phyloP scores from a whole-genome alignment of 225 moss, liverwort and hornwort genomes.

The Thuidium tamariscinum region DNA sequence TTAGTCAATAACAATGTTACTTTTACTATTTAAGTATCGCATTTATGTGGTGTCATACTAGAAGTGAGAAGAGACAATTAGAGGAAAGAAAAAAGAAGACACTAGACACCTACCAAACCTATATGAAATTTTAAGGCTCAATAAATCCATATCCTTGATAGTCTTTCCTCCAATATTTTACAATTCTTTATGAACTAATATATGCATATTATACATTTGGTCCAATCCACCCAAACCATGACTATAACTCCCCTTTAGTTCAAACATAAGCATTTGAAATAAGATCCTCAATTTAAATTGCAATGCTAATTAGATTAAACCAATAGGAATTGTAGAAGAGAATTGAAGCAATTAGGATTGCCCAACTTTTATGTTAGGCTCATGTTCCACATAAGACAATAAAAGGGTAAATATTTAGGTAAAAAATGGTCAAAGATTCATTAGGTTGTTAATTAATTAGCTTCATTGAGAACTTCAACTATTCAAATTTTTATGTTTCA shows the following conservation, averaged over 20 bases:
- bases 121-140: background rate
- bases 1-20: background rate
- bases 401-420: background rate
- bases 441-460: too few species aligned
- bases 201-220: too few species aligned
- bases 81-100: background rate
- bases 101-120: background rate
- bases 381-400: background rate
- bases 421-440: background rate
- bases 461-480: background rate
- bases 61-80: background rate
- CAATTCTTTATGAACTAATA: background rate
- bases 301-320: background rate
- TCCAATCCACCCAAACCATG: too few species aligned
- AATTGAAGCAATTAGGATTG: background rate
- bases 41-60: fast-evolving
- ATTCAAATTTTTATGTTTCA: background rate
- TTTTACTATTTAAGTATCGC: fast-evolving
- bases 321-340: background rate
- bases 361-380: background rate
- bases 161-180: background rate
- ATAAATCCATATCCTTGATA: background rate
- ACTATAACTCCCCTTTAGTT: background rate
- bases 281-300: fast-evolving
- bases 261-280: background rate